Evolutionary conservation across 768 basidiomycete genomes (phyloP).

Genomic region (Serendipita indica): DNA sequence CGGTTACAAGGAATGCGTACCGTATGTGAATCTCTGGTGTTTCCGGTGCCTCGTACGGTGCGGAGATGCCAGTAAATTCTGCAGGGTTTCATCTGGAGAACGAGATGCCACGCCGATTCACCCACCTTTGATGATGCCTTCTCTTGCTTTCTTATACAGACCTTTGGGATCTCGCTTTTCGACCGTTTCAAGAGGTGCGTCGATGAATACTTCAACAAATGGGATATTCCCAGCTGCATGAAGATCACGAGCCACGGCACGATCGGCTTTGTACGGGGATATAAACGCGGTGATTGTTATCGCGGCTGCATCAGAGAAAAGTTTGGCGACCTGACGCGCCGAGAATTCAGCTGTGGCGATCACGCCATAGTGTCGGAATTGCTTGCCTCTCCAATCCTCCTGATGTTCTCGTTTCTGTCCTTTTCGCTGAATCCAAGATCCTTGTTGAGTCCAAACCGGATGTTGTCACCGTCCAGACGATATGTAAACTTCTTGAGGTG

Average conservation of each 20-base stretch:
- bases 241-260: constrained; percentile 63
- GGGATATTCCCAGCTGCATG: constrained; percentile 59
- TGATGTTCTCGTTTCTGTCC: constrained; percentile 89
- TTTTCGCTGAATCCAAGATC: constrained; percentile 88
- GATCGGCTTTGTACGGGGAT: constrained; percentile 88
- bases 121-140: constrained; percentile 88
- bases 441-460: constrained; percentile 92
- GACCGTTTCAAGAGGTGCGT: constrained; percentile 76
- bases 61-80: constrained; percentile 98
- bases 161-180: constrained; percentile 95
- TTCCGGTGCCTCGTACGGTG: constrained; percentile 85
- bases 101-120: background rate
- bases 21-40: constrained; percentile 76
- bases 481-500: constrained; percentile 76
- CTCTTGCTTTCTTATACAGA: constrained; percentile 88
- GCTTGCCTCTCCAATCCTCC: constrained; percentile 84
- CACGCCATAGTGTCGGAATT: background rate
- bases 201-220: constrained; percentile 90
- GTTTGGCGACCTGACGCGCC: constrained; percentile 62
- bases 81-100: background rate
- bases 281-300: constrained; percentile 93
- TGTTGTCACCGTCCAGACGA: constrained; percentile 89
- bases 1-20: background rate
- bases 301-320: constrained; percentile 80
- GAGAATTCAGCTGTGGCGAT: background rate